Evolutionary conservation across 495 filamentous ascomycete genomes (phyloP).

Genomic region (Lichenothelia convexa): DNA sequence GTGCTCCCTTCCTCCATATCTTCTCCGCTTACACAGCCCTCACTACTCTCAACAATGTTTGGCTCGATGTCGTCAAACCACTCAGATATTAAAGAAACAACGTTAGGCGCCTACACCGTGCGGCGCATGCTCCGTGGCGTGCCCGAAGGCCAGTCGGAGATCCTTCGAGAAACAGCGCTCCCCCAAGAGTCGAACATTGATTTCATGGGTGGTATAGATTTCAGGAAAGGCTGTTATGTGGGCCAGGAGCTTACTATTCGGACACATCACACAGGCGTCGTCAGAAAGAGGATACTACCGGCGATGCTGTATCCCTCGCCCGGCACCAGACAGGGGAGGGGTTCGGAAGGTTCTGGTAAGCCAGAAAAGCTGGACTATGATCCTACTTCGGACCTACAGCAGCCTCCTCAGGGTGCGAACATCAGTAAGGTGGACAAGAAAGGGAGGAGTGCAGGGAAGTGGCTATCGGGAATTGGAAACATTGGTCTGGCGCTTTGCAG

Average conservation of each 20-base stretch:
- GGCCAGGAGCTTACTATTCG: slow-evolving; percentile 93
- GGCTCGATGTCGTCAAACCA: too few species aligned
- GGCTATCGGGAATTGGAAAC: slow-evolving; percentile 58
- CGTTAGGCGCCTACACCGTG: slow-evolving; percentile 38
- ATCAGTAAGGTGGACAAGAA: slow-evolving; percentile 19
- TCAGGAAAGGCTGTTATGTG: slow-evolving; percentile 89
- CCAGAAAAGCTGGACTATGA: slow-evolving; percentile 28
- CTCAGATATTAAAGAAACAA: slow-evolving; percentile 4
- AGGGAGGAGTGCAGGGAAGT: slow-evolving; percentile 59
- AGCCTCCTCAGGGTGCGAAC: neutral
- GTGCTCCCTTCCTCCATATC: slow-evolving; percentile 24
- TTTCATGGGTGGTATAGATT: slow-evolving; percentile 65
- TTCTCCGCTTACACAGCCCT: slow-evolving; percentile 3
- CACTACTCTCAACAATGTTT: neutral
- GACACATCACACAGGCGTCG: slow-evolving; percentile 82
- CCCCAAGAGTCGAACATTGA: slow-evolving; percentile 78
- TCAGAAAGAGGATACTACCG: slow-evolving; percentile 78
- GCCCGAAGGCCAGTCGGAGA: slow-evolving; percentile 66
- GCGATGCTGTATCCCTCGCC: slow-evolving; percentile 44
- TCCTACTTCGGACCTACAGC: slow-evolving; percentile 12
- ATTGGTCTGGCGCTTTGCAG: slow-evolving; percentile 77
- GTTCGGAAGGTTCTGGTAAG: too few species aligned
- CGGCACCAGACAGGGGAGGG: slow-evolving; percentile 17
- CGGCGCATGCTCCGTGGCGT: slow-evolving; percentile 62
- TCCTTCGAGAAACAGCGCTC: slow-evolving; percentile 46